A percentile compares a stretch with the other conserved stretches of the same genome.
These are phyloP conservation scores for Kalaharituber pfeilii DNA, from an alignment of 2,329 filamentous ascomycete species.

Conservation along the genomic window DNA sequence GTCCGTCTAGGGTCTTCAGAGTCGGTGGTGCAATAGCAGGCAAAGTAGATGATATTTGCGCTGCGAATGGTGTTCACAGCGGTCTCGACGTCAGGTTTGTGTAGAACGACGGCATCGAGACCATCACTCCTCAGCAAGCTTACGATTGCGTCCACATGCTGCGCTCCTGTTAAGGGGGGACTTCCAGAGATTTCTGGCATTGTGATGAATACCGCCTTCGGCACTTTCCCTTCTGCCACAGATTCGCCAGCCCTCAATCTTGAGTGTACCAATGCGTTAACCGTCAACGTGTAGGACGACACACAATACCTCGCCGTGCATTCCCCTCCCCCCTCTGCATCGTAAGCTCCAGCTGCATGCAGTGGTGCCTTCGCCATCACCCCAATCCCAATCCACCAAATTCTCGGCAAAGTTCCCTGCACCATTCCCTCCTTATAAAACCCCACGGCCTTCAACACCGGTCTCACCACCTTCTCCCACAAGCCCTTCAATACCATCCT, in stretches of 20 bases:
- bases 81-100: not conserved
- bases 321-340: not conserved
- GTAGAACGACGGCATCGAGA: not conserved
- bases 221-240: not conserved
- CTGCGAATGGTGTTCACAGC: not conserved
- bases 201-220: not conserved
- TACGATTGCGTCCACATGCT: not conserved
- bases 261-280: not conserved
- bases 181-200: not conserved
- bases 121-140: not conserved
- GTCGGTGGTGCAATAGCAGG: conserved; percentile 19
- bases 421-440: not conserved
- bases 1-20: conserved; percentile 16
- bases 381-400: conserved; percentile 5
- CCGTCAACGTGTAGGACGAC: not conserved
- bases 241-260: not conserved
- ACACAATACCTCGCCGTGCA: not conserved
- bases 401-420: conserved; percentile 7
- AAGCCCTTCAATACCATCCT: conserved; percentile 8
- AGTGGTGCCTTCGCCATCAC: conserved; percentile 5
- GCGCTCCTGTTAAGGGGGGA: not conserved
- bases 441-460: conserved; percentile 4
- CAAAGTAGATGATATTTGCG: conserved; percentile 11
- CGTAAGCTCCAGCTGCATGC: conserved; percentile 11
- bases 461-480: conserved; percentile 5